Conservation (phyloP, 495 filamentous ascomycete species). For the Tetracladium setigerum region DNA sequence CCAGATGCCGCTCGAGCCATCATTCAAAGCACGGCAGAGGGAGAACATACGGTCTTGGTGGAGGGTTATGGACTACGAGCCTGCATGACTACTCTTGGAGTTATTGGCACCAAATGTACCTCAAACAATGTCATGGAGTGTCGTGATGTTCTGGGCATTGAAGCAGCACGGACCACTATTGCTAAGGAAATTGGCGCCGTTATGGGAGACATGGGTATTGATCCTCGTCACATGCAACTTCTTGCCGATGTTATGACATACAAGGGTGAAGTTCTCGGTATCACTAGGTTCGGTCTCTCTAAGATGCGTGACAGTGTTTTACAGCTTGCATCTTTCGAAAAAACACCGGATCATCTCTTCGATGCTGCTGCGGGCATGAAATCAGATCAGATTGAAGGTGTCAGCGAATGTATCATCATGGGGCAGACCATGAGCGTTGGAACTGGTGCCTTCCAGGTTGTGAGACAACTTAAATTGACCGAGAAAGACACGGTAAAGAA, state of each 20-base stretch:
- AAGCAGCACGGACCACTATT: conserved; percentile 83
- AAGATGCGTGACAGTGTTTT: conserved; percentile 96
- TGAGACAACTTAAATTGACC: conserved; percentile 62
- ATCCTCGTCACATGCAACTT: conserved; percentile 97
- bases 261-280: conserved; percentile 95
- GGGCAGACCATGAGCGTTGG: conserved; percentile 86
- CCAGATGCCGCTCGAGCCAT: conserved; percentile 80
- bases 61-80: conserved; percentile 86
- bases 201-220: conserved; percentile 91
- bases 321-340: conserved; percentile 95
- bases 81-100: conserved; percentile 88
- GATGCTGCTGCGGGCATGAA: conserved; percentile 89
- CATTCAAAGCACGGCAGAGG: conserved; percentile 57
- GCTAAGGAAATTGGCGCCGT: conserved; percentile 70
- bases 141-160: conserved; percentile 89
- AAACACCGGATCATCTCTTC: conserved; percentile 96
- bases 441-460: conserved; percentile 85
- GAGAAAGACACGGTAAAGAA: conserved; percentile 54
- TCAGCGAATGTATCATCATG: conserved; percentile 97
- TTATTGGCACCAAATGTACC: conserved; percentile 61
- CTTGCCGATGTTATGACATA: conserved; percentile 99
- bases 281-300: conserved; percentile 89
- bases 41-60: conserved; percentile 67
- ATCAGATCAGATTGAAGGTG: conserved; percentile 80
- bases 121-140: conserved; percentile 92